Conservation (phyloP, 2,329 filamentous ascomycete genomes). For the Hawksworthiomyces lignivorus region DNA sequence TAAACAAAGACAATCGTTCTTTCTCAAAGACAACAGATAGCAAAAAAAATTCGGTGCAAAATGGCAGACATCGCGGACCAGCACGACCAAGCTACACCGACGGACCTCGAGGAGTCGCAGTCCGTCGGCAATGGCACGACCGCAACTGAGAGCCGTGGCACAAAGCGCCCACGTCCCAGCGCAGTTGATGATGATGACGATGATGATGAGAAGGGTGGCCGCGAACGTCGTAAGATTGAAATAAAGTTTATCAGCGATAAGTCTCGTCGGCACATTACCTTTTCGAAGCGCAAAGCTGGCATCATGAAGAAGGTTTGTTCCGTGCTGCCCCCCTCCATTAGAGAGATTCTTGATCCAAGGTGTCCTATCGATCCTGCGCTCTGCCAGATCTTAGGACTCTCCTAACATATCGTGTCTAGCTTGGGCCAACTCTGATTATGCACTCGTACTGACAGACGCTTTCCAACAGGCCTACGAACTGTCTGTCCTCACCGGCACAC, state of each 20-base stretch:
- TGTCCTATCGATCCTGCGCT: no score
- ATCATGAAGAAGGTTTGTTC: constrained; percentile 98
- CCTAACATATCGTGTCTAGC: no score
- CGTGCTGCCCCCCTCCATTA: no score
- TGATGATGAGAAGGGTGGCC: constrained; percentile 93
- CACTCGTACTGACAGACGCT: no score
- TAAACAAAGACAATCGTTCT: no score
- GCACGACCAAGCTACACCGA: constrained; percentile 67
- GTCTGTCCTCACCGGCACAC: constrained; percentile 93
- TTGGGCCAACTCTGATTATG: no score
- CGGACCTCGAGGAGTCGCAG: constrained; percentile 65
- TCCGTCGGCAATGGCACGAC: constrained; percentile 63
- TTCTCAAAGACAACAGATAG: constrained; percentile 7
- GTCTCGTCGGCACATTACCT: constrained; percentile 97
- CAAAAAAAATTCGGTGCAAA: neutral
- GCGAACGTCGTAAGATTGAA: constrained; percentile 98
- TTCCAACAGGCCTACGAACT: constrained; percentile 73
- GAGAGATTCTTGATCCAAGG: no score
- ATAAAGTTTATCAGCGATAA: constrained; percentile 99
- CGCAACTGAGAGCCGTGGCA: constrained; percentile 64
- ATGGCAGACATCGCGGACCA: constrained; percentile 79
- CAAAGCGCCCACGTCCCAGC: constrained; percentile 81
- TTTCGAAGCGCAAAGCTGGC: constrained; percentile 98
- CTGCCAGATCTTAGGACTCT: no score
- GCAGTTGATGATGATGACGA: constrained; percentile 91